Conservation (phyloP, 169 alveolate genomes). For the Plasmodium billcollinsi region DNA sequence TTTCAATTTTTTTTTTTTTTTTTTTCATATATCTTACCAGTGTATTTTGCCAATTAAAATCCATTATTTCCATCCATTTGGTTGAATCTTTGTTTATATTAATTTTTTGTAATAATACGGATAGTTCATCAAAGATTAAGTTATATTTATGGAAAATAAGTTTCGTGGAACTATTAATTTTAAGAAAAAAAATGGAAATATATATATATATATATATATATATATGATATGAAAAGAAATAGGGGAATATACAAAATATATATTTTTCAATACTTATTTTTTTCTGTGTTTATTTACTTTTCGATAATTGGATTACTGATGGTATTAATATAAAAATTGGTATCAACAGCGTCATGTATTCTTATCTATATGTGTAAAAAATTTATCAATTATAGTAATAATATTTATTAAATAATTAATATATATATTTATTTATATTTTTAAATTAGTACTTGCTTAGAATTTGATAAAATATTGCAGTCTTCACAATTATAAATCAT, state of each 20-base stretch:
- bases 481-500: constrained; percentile 48
- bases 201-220: not conserved
- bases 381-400: no score
- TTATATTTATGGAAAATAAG: constrained; percentile 46
- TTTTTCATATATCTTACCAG: constrained; percentile 17
- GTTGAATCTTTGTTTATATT: constrained; percentile 26
- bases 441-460: constrained; percentile 55
- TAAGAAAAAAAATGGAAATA: not conserved
- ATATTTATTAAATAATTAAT: not conserved
- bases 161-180: constrained; percentile 38
- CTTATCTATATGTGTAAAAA: constrained; percentile 26
- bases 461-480: constrained; percentile 58
- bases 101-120: constrained; percentile 67
- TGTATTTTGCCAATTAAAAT: constrained; percentile 70
- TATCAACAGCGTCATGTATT: constrained; percentile 59
- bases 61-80: constrained; percentile 56
- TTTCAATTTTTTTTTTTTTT: not conserved
- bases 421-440: not conserved
- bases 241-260: not conserved
- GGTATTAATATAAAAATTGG: constrained; percentile 64
- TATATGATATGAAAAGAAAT: not conserved
- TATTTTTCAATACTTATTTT: not conserved
- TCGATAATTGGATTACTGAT: constrained; percentile 71
- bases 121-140: constrained; percentile 59
- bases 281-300: constrained; percentile 21